Base-by-base conservation (phyloP, 371 early-diverging fungal species). In the Mucor piriformis region DNA sequence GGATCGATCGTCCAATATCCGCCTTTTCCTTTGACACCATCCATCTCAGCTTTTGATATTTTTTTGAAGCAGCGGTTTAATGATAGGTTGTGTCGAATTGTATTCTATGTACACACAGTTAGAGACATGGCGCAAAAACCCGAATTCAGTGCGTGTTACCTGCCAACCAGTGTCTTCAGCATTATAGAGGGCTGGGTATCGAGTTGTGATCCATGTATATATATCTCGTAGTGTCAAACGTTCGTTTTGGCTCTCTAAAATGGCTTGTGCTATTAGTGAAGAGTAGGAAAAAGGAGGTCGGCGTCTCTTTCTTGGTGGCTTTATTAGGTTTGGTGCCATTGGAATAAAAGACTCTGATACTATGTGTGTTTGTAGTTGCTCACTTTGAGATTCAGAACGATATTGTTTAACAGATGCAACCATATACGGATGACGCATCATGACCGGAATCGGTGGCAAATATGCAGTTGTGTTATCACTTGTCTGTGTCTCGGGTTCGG, bases 201-300 rank as follows among this genome's bases (percentile, higher is more conserved):
- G 79, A 1, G 65, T 64, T 52, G 75, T 80, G 32, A 92, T 88
- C 86, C 88, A 92, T n/a, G 74, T 66, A 63, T 92, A 92, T 8
- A 92, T 91, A 29, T 84, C 85, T 59, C 80, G 77, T 38, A 92
- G 55, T 11, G 91, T 89, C 74, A 91, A 80, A 44, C 80, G 72
- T 43, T 84, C 77, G 23, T 82, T 61, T 29, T 75, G 59, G 3
- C 85, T 81, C 11, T 79, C 73, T 2, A 84, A 38, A 20, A 92
- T 88, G 4, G 92, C 92, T 62, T 89, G 87, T 0, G 87, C 88
- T 54, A 92, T 92, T 6, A 91, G 72, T 2, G 86, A 79, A 1
- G 91, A 83, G 66, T 92, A 92, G 0, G 91, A 88, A 51, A 86
- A 88, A 5, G 92, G 90, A 10, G 91, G 92, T 5, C 89, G 83